Conservation (phyloP, 2,329 filamentous ascomycete genomes). For the Trichophyton mentagrophytes region DNA sequence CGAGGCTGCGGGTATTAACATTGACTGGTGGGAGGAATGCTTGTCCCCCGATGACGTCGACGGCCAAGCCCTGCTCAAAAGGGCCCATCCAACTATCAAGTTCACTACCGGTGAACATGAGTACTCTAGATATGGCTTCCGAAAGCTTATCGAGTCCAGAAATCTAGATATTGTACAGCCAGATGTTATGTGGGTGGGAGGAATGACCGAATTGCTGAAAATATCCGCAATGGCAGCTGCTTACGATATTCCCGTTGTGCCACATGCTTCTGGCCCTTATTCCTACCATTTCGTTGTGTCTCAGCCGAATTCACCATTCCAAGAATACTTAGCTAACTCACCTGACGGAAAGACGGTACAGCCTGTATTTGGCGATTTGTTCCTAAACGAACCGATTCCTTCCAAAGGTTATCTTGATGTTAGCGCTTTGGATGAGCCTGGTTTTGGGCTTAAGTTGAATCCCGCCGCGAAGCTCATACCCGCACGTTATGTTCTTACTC, state of each 20-base stretch:
- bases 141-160: slow-evolving; percentile 80
- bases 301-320: slow-evolving; percentile 85
- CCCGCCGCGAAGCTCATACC: slow-evolving; percentile 68
- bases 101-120: slow-evolving; percentile 96
- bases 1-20: slow-evolving; percentile 65
- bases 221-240: slow-evolving; percentile 79
- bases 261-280: slow-evolving; percentile 88
- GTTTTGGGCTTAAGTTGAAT: slow-evolving; percentile 80
- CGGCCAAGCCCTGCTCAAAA: slow-evolving; percentile 79
- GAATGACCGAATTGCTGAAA: slow-evolving; percentile 81
- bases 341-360: slow-evolving; percentile 79
- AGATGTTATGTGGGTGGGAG: slow-evolving; percentile 95
- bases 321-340: slow-evolving; percentile 90
- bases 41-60: slow-evolving; percentile 84
- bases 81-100: slow-evolving; percentile 76
- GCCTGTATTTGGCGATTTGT: slow-evolving; percentile 84
- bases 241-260: slow-evolving; percentile 88
- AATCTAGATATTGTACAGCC: slow-evolving; percentile 92
- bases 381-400: slow-evolving; percentile 81
- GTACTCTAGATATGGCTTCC: slow-evolving; percentile 87
- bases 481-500: slow-evolving; percentile 58
- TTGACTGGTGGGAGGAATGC: slow-evolving; percentile 98
- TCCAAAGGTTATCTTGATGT: slow-evolving; percentile 69
- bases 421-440: slow-evolving; percentile 70
- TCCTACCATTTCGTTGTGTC: slow-evolving; percentile 94